Evolutionary conservation across 2,329 filamentous ascomycete genomes (phyloP), one percentile per base, ranked within the genome.

Genomic region (Fusarium mexicanum): DNA sequence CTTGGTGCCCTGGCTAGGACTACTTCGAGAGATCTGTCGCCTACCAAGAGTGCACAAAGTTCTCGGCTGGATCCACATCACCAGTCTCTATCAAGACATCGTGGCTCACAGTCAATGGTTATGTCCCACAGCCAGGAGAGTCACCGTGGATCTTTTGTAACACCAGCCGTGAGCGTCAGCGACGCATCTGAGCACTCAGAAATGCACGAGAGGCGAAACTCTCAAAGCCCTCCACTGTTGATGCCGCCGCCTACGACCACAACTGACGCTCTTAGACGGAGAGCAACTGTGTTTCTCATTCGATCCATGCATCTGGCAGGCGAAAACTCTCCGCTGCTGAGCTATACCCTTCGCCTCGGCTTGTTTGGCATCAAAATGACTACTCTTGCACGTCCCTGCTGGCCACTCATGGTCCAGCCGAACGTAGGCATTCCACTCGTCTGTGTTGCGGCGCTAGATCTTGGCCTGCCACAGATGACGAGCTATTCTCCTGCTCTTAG

Each of bases 321-420:
- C 76, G 53, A 71, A 73, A 72, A 78, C 76, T 47, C 83, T 79
- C 77, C 71, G 73, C 57, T 79, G 13, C 40, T 82, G 12, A 71
- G 77, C 77, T 81, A 80, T 80, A 82, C 55, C 61, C 84, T 10
- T 26, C 91, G 91, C 54, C 82, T 94, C 6, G 76, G 81, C 2
- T 76, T 95, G 3, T 95, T 97, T 76, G 80, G 92, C 11, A 74
- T 88, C 57, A 98, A 97, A 81, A 83, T 95, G 14, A 83, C 87
- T 18, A 90, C 90, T 0, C 82, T 96, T 16, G 86, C 88, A 6
- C 86, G 88, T 53, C 89, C 92, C 2, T 98, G 95, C 80, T 90
- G 90, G 80, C 94, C 94, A 0, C 91, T 91, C 65, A 90, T 91
- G 48, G 86, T 90, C n/a, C 91, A 88, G 50, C 85, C 90, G 12